Conservation (phyloP, 345 rosid genomes). For the Noccaea caerulescens region DNA sequence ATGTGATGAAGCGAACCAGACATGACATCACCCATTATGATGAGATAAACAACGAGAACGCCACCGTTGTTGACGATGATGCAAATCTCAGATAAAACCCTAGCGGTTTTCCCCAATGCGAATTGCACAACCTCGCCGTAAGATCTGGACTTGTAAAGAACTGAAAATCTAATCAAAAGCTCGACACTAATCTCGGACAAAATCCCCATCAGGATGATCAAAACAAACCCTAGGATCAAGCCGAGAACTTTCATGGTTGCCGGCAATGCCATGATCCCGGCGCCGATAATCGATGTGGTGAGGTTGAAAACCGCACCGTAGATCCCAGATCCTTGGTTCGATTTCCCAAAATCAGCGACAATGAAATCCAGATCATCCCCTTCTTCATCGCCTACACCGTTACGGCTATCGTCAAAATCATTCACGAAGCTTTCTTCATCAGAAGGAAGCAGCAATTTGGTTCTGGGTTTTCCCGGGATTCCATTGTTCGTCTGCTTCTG, state of each 20-base stretch:
- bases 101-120: constrained; percentile 85
- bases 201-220: constrained; percentile 78
- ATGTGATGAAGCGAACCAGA: constrained; percentile 80
- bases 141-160: constrained; percentile 65
- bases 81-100: constrained; percentile 82
- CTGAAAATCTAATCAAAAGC: constrained; percentile 70
- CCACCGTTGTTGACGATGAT: constrained; percentile 94
- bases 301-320: constrained; percentile 92
- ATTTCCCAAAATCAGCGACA: constrained; percentile 46
- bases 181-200: constrained; percentile 91
- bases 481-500: constrained; percentile 50
- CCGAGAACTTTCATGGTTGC: constrained; percentile 97
- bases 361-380: constrained; percentile 50
- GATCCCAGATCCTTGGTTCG: constrained; percentile 57
- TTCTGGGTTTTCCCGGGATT: constrained; percentile 46
- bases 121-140: constrained; percentile 88
- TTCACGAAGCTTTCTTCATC: constrained; percentile 51
- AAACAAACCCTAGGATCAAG: constrained; percentile 59
- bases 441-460: constrained; percentile 49
- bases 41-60: constrained; percentile 86
- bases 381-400: constrained; percentile 32
- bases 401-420: constrained; percentile 30
- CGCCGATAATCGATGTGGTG: constrained; percentile 87
- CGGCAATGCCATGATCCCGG: constrained; percentile 99
- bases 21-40: constrained; percentile 94